Conservation (phyloP, 805 yeast genomes). For the Candida coquimbonensis region DNA sequence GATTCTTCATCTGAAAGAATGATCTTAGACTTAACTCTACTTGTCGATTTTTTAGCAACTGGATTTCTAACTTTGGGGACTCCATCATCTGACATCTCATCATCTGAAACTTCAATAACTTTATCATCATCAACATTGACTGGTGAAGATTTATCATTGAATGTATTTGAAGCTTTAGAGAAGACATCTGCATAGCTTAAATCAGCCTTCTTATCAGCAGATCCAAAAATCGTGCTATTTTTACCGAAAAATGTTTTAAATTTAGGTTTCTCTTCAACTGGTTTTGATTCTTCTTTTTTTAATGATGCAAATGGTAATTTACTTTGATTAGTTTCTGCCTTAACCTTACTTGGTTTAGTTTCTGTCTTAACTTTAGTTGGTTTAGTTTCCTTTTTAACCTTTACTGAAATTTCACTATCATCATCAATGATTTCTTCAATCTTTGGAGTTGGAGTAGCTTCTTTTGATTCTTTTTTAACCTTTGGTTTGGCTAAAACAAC, state of each 20-base stretch:
- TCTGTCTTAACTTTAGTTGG: background rate
- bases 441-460: slow-evolving; percentile 9
- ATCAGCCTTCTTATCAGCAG: slow-evolving; percentile 12
- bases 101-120: background rate
- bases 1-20: background rate
- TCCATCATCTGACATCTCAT: background rate
- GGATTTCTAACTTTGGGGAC: background rate
- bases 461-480: slow-evolving; percentile 14
- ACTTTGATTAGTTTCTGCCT: slow-evolving; percentile 2
- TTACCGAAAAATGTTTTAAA: slow-evolving; percentile 32
- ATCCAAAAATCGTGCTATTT: slow-evolving; percentile 24
- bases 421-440: slow-evolving; percentile 9
- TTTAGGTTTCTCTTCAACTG: slow-evolving; percentile 15
- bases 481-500: slow-evolving; percentile 17
- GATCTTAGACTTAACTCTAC: background rate
- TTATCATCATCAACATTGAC: slow-evolving; percentile 1
- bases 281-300: slow-evolving; percentile 12
- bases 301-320: slow-evolving; percentile 1
- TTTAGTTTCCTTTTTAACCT: background rate
- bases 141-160: slow-evolving; percentile 2
- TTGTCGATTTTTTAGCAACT: background rate
- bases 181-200: slow-evolving; percentile 5
- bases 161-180: slow-evolving; percentile 5
- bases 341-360: background rate
- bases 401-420: background rate